A percentile compares a stretch with the other conserved stretches of the same genome.
Evolutionary conservation across 805 yeast species (phyloP).

Genomic region (Yarrowia sp.): DNA sequence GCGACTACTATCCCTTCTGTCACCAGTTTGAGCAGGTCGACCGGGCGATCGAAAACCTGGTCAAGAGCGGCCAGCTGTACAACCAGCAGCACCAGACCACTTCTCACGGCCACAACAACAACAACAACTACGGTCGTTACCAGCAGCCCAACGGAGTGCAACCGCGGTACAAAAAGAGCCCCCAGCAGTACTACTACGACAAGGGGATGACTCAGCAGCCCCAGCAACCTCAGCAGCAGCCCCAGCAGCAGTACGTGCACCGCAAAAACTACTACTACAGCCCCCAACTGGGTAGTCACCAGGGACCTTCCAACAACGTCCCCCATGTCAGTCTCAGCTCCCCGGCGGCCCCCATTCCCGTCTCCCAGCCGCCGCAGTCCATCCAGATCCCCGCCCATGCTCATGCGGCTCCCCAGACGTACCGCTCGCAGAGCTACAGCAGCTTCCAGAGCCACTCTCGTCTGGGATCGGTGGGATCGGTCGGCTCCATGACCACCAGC

Average conservation of each 20-base stretch:
- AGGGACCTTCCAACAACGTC: conserved; percentile 4
- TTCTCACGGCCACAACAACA: neutral
- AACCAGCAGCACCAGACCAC: neutral
- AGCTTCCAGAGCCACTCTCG: conserved; percentile 29
- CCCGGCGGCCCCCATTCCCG: neutral
- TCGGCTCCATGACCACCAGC: conserved; percentile 10
- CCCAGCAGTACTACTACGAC: conserved; percentile 35
- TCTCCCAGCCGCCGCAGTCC: conserved; percentile 16
- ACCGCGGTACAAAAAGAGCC: conserved; percentile 6
- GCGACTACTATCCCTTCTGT: conserved; percentile 37
- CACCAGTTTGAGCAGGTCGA: conserved; percentile 38
- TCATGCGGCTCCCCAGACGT: neutral
- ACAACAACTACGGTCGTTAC: conserved; percentile 28
- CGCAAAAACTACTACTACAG: conserved; percentile 33
- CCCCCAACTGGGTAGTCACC: conserved; percentile 2
- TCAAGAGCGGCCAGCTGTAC: conserved; percentile 37
- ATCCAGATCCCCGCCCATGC: conserved; percentile 21
- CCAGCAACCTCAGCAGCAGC: conserved; percentile 23
- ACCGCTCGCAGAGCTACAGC: conserved; percentile 32
- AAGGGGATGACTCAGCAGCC: neutral
- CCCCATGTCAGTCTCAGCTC: conserved; percentile 9
- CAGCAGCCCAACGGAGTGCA: conserved; percentile 11
- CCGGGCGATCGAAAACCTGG: conserved; percentile 36
- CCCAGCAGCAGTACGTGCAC: conserved; percentile 16
- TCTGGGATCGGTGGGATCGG: conserved; percentile 30